A percentile compares a stretch with the other conserved stretches of the same genome.
These are phyloP conservation scores for Fomitopsis serialis DNA, from an alignment of 768 basidiomycete genomes.

Conservation along the genomic window DNA sequence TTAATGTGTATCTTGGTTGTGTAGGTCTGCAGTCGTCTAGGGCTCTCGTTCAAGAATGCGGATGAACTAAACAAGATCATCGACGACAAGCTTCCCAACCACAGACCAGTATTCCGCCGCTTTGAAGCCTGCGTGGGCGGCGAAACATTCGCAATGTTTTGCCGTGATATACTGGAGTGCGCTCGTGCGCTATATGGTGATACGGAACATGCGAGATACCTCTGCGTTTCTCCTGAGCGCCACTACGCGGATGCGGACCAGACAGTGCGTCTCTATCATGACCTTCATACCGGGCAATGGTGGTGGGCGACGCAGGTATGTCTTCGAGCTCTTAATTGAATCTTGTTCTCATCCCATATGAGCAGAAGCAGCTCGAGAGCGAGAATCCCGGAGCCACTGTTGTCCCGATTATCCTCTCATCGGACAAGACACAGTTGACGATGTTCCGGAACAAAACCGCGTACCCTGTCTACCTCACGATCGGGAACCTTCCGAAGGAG, in stretches of 20 bases:
- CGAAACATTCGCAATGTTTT: conserved; percentile 28
- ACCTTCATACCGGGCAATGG: conserved; percentile 46
- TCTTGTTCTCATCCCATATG: not conserved
- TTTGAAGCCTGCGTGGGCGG: conserved; percentile 24
- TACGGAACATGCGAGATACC: conserved; percentile 24
- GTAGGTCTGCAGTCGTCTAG: conserved; percentile 18
- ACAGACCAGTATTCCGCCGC: conserved; percentile 21
- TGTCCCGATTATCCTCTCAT: conserved; percentile 17
- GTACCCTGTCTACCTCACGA: conserved; percentile 23
- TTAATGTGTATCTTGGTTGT: not conserved
- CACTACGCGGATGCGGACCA: conserved; percentile 29
- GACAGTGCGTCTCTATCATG: conserved; percentile 26
- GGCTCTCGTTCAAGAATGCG: conserved; percentile 28
- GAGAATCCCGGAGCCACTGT: conserved; percentile 13
- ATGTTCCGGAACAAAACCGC: conserved; percentile 15
- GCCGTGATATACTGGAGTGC: conserved; percentile 32
- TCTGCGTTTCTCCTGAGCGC: conserved; percentile 30
- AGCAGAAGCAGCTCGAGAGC: conserved; percentile 13
- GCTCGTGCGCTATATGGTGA: conserved; percentile 30
- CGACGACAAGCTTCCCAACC: conserved; percentile 23
- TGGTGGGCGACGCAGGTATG: conserved; percentile 47
- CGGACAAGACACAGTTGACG: conserved; percentile 21
- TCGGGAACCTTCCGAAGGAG: conserved; percentile 22
- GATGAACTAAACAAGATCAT: conserved; percentile 30
- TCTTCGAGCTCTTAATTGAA: not conserved